Conservation (phyloP, 805 yeast species). For the Candida anglica region DNA sequence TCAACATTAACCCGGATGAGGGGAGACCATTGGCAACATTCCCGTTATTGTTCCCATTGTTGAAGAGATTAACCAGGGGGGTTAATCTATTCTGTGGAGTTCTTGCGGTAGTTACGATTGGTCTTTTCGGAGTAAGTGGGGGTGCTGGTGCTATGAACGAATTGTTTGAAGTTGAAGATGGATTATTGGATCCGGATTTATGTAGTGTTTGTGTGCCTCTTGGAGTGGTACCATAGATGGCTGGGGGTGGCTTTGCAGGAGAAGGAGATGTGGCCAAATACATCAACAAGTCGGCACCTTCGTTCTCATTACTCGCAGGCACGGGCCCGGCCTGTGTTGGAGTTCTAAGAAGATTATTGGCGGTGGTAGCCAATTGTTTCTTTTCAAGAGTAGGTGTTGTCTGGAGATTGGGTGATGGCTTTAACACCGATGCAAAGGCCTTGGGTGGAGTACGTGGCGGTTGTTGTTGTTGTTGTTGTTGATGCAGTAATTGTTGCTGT, state of each 20-base stretch:
- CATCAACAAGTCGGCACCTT: slow-evolving; percentile 80
- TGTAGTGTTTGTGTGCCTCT: too few relatives aligned
- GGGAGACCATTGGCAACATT: slow-evolving; percentile 29
- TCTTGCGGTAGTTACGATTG: slow-evolving; percentile 15
- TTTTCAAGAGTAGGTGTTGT: slow-evolving; percentile 29
- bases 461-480: too few relatives aligned
- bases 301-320: slow-evolving; percentile 34
- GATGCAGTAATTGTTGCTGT: too few relatives aligned
- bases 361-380: slow-evolving; percentile 14
- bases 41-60: slow-evolving; percentile 14
- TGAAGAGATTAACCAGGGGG: slow-evolving; percentile 33
- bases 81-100: slow-evolving; percentile 42
- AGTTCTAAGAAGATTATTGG: slow-evolving; percentile 21
- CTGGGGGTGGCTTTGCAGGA: slow-evolving; percentile 41
- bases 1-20: slow-evolving; percentile 39
- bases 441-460: slow-evolving; percentile 27
- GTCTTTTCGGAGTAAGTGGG: slow-evolving; percentile 41
- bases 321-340: slow-evolving; percentile 30
- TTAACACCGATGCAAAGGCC: slow-evolving; percentile 12
- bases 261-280: slow-evolving; percentile 83
- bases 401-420: slow-evolving; percentile 27
- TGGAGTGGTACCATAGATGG: slow-evolving; percentile 27
- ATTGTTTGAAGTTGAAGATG: slow-evolving; percentile 1
- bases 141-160: slow-evolving; percentile 38
- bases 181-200: background rate